Evolutionary conservation across 2,329 filamentous ascomycete genomes (phyloP).

Genomic region (Hypomyces rosellus): DNA sequence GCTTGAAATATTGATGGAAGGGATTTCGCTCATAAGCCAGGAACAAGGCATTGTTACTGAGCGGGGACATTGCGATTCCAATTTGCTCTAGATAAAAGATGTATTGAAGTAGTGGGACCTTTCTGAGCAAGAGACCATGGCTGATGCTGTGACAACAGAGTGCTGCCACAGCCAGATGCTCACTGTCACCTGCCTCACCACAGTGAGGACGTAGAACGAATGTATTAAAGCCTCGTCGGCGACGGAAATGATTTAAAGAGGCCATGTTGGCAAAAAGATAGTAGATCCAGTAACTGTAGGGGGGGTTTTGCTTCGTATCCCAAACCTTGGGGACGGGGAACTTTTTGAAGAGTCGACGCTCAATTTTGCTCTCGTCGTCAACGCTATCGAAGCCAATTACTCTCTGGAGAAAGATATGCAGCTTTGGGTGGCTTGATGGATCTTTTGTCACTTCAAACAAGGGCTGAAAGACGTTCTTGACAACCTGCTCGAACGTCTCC

Average conservation of each 20-base stretch:
- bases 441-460: constrained; percentile 91
- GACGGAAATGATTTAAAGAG: constrained; percentile 87
- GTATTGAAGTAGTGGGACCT: constrained; percentile 92
- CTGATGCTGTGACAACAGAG: constrained; percentile 96
- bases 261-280: constrained; percentile 92
- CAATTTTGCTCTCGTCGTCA: constrained; percentile 95
- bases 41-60: constrained; percentile 96
- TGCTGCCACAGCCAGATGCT: constrained; percentile 86
- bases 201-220: constrained; percentile 91
- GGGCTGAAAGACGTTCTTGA: constrained; percentile 87
- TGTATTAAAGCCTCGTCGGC: constrained; percentile 89
- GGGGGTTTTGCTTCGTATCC: constrained; percentile 90
- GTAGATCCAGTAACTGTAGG: constrained; percentile 99
- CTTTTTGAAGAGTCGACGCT: constrained; percentile 89
- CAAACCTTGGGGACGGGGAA: constrained; percentile 86
- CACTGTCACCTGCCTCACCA: constrained; percentile 92
- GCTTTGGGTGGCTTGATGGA: constrained; percentile 78
- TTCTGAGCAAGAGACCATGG: constrained; percentile 84
- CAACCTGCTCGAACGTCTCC: constrained; percentile 82
- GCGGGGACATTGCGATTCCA: constrained; percentile 97
- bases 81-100: constrained; percentile 98
- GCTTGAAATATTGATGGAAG: constrained; percentile 90
- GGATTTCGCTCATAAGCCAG: constrained; percentile 95
- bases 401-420: constrained; percentile 89
- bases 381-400: constrained; percentile 97